Conservation (phyloP, 1,284 basidiomycete species). For the Naganishia cerealis region DNA sequence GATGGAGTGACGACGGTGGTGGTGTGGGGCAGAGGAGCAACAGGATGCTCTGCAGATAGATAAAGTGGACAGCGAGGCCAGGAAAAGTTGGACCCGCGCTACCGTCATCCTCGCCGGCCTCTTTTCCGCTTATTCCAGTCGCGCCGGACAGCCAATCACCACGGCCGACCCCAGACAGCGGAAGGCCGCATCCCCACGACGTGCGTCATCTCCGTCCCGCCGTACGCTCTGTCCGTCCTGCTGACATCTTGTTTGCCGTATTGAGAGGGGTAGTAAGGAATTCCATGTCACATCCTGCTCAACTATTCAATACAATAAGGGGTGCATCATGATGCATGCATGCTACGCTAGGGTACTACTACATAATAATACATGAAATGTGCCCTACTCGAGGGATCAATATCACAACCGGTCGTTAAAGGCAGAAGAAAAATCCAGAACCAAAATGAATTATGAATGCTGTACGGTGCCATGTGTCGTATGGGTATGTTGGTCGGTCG, state of each 20-base stretch:
- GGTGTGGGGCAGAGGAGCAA: conserved; percentile 1
- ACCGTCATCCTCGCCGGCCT: background rate
- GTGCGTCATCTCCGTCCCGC: too few relatives aligned
- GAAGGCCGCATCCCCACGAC: too few relatives aligned
- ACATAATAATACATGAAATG: conserved; percentile 15
- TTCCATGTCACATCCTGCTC: too few relatives aligned
- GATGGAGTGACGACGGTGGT: background rate
- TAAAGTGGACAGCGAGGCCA: conserved; percentile 2
- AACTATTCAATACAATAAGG: background rate
- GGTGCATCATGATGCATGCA: background rate
- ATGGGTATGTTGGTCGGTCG: conserved; percentile 17
- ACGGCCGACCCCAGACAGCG: background rate
- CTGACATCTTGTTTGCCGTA: too few relatives aligned
- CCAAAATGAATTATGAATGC: conserved; percentile 24
- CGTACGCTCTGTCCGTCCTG: too few relatives aligned
- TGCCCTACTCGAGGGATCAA: conserved; percentile 23
- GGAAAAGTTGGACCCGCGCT: conserved; percentile 4
- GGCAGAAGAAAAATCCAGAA: background rate
- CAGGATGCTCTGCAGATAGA: background rate
- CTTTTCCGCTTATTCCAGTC: background rate
- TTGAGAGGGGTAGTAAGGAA: too few relatives aligned
- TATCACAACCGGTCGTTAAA: conserved; percentile 17
- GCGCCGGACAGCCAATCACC: background rate
- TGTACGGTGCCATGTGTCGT: conserved; percentile 2
- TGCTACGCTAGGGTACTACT: conserved; percentile 4